Percentiles rank a stretch among this genome's conserved stretches.
Evolutionary conservation across 805 yeast genomes (phyloP).

Genomic region (Metschnikowia baotianmanensis): DNA sequence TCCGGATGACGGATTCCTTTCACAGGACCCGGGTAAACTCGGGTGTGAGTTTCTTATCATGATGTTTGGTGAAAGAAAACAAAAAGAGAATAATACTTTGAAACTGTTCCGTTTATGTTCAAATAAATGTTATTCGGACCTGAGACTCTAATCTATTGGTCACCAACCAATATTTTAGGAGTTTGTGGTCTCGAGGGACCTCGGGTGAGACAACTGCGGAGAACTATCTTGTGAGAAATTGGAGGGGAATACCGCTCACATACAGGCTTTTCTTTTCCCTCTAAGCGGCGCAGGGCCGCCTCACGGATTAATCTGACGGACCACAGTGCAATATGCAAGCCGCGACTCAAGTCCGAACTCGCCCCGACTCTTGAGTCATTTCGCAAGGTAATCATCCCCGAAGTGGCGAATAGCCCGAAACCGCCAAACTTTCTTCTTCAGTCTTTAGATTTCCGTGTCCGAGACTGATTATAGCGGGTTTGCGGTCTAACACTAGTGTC

Average conservation of each 20-base stretch:
- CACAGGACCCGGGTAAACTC: conserved; percentile 9
- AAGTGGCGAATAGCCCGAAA: neutral
- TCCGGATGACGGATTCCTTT: too few relatives aligned
- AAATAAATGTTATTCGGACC: too few relatives aligned
- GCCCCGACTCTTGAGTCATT: conserved; percentile 18
- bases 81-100: too few relatives aligned
- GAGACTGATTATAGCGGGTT: too few relatives aligned
- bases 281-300: conserved; percentile 11
- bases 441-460: neutral
- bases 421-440: neutral
- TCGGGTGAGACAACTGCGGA: conserved; percentile 12
- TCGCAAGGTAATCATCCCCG: conserved; percentile 6
- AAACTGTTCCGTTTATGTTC: too few relatives aligned
- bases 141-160: too few relatives aligned
- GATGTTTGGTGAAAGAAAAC: neutral
- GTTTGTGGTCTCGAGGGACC: conserved; percentile 1
- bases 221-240: conserved; percentile 5
- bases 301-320: conserved; percentile 9
- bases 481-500: too few relatives aligned
- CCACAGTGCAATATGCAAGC: conserved; percentile 7
- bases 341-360: conserved; percentile 21
- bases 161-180: neutral
- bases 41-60: conserved; percentile 1
- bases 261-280: too few relatives aligned
- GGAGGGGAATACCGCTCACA: conserved; percentile 6